Percentiles rank a stretch among this genome's conserved stretches.
Conservation (phyloP, 1,284 basidiomycete species). For the Pseudozyma hubeiensis region DNA sequence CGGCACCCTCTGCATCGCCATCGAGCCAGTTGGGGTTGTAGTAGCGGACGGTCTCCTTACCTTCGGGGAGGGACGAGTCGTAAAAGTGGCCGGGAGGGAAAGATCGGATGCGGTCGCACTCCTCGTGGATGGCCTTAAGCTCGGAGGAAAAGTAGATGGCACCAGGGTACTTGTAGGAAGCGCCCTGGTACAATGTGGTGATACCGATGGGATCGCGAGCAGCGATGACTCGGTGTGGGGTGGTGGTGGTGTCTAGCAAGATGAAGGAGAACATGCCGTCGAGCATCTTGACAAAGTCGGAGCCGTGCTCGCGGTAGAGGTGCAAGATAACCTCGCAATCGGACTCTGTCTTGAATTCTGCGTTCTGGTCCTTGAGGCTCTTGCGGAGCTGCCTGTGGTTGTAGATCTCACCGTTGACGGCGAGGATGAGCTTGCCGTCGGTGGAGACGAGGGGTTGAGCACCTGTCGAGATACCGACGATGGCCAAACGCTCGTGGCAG, state of each 20-base stretch:
- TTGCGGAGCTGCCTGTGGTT: slow-evolving; percentile 90
- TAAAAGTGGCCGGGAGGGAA: slow-evolving; percentile 95
- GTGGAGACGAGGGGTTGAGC: slow-evolving; percentile 93
- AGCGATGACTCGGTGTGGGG: slow-evolving; percentile 90
- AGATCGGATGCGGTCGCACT: slow-evolving; percentile 92
- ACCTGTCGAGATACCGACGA: slow-evolving; percentile 97
- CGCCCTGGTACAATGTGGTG: slow-evolving; percentile 97
- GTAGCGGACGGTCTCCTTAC: slow-evolving; percentile 68
- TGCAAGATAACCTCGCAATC: slow-evolving; percentile 96
- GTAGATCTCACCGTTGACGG: slow-evolving; percentile 99
- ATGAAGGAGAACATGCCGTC: slow-evolving; percentile 99
- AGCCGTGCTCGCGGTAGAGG: slow-evolving; percentile 69
- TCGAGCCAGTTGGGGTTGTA: slow-evolving; percentile 69
- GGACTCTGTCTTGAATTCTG: slow-evolving; percentile 95
- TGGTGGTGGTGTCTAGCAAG: slow-evolving; percentile 89
- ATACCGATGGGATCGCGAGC: slow-evolving; percentile 98
- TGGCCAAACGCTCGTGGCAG: slow-evolving; percentile 77
- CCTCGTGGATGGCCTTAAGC: slow-evolving; percentile 89
- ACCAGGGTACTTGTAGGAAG: slow-evolving; percentile 85
- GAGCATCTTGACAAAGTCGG: slow-evolving; percentile 72
- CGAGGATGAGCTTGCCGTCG: slow-evolving; percentile 85
- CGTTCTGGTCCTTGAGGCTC: slow-evolving; percentile 73
- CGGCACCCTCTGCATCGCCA: slow-evolving; percentile 72
- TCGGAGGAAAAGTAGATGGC: slow-evolving; percentile 94
- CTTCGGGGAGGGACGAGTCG: slow-evolving; percentile 64